Evolutionary conservation across 306 rosid genomes (phyloP), one percentile per base, ranked within the genome.

Genomic region (Vicia faba): DNA sequence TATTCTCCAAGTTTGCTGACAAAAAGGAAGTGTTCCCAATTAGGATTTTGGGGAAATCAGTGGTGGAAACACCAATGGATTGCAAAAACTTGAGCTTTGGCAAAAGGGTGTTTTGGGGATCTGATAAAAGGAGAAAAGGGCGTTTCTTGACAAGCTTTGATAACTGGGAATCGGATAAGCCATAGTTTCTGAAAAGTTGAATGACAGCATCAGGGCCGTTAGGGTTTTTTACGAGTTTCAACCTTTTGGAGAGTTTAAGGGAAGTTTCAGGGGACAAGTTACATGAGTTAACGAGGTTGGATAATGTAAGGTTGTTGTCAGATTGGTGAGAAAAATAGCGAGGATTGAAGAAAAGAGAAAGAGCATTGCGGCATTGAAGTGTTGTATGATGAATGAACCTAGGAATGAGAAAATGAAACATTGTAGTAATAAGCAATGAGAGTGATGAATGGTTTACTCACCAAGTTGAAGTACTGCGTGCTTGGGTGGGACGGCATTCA

Each of bases 241-340:
- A 45, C 51, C 18, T 45, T 45, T 45, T 5, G 19, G 19, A 45
- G 51, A 45, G 51, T 45, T 66, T 23, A 1, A 50, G 12, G 19
- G 82, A 83, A 15, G 28, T 31, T 48, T 76, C 28, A 4, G 74
- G 58, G 13, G 83, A 74, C 14, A 79, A 56, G 51, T 75, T 79
- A 49, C 67, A 62, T 16, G 74, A 74, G 23, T 79, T 71, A 4
- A 58, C 65, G 53, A 69, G 33, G 6, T 3, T 68, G 18, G 26
- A 68, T 1, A 20, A 40, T 0, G 63, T 61, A 40, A 61, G 69
- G 12, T 59, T 3, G 23, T 20, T 20, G 14, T 3, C 46, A 49
- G 13, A 50, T 60, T 43, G 2, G 6, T 46, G 23, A 43, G 49
- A 43, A 13, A 43, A 15, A 20, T 1, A 43, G 5, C 18, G 49